Evolutionary conservation across 306 rosid species (phyloP).

Genomic region (Ceratonia siliqua): DNA sequence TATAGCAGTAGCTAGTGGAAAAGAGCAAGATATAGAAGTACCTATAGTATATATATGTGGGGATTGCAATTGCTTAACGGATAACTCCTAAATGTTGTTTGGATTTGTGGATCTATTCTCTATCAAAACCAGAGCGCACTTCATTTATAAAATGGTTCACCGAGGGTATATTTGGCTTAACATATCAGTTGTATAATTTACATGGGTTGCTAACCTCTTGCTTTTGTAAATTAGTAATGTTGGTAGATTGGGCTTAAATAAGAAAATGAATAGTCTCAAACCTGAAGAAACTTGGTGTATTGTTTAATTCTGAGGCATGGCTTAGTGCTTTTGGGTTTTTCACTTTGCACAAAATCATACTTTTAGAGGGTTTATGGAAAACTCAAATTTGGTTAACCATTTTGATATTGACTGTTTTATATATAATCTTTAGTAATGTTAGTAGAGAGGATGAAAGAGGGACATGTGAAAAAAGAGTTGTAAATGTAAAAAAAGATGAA

Average conservation of each 20-base stretch:
- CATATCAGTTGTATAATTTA: neutral
- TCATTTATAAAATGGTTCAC: too few species aligned
- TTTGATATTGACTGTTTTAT: neutral
- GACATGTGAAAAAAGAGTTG: too few species aligned
- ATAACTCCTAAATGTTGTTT: too few species aligned
- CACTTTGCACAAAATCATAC: neutral
- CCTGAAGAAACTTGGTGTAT: slow-evolving; percentile 14
- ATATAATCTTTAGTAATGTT: too few species aligned
- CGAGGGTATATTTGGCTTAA: neutral
- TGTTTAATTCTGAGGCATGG: neutral
- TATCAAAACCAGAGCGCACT: neutral
- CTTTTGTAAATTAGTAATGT: neutral
- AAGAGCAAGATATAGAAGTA: too few species aligned
- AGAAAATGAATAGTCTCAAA: slow-evolving; percentile 10
- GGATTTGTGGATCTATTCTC: neutral
- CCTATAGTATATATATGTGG: too few species aligned
- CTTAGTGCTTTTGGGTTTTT: slow-evolving; percentile 8
- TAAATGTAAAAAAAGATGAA: too few species aligned
- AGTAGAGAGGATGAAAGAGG: too few species aligned
- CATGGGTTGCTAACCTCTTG: neutral
- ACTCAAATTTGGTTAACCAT: neutral
- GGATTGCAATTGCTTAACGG: too few species aligned
- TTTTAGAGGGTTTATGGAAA: neutral
- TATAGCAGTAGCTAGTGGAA: too few species aligned
- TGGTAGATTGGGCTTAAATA: neutral